These are phyloP conservation scores for Glonium stellatum DNA, from an alignment of 495 filamentous ascomycete species.

Conservation along the genomic window DNA sequence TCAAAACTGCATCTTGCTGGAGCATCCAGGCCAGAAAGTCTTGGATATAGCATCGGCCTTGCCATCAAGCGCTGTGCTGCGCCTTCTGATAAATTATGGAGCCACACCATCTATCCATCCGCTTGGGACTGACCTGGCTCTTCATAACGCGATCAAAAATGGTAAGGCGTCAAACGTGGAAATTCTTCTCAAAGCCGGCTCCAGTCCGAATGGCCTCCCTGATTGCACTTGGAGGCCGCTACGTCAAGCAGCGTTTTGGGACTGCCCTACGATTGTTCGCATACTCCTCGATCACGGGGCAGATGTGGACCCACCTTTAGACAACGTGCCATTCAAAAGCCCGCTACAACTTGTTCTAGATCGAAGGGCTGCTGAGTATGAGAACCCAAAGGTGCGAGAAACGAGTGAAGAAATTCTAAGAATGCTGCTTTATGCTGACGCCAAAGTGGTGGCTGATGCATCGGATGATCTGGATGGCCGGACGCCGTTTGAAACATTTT, in stretches of 20 bases:
- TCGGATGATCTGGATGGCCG: constrained; percentile 3
- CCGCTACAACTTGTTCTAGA: constrained; percentile 18
- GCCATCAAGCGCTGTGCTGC: constrained; percentile 6
- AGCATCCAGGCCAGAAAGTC: constrained; percentile 19
- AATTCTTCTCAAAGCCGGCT: constrained; percentile 9
- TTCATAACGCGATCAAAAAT: constrained; percentile 26
- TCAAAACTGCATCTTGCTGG: constrained; percentile 8
- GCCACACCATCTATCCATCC: constrained; percentile 18
- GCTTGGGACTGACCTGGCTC: constrained; percentile 17
- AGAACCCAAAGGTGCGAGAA: not conserved
- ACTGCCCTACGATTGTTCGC: constrained; percentile 15
- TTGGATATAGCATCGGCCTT: constrained; percentile 20
- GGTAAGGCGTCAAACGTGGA: constrained; percentile 12
- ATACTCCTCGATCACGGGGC: constrained; percentile 21
- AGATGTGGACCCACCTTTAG: constrained; percentile 8
- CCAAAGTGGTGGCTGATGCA: constrained; percentile 11
- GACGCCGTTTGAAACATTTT: constrained; percentile 18
- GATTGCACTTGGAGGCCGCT: constrained; percentile 15
- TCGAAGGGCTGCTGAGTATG: constrained; percentile 9
- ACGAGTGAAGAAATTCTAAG: constrained; percentile 15
- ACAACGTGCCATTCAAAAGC: constrained; percentile 9
- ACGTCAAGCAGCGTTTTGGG: constrained; percentile 21
- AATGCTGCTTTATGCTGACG: constrained; percentile 28
- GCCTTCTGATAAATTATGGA: constrained; percentile 13
- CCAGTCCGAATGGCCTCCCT: constrained; percentile 9